A percentile compares a stretch with the other conserved stretches of the same genome.
These are phyloP conservation scores for Kernera saxatilis DNA, from an alignment of 345 rosid species.

Conservation along the genomic window DNA sequence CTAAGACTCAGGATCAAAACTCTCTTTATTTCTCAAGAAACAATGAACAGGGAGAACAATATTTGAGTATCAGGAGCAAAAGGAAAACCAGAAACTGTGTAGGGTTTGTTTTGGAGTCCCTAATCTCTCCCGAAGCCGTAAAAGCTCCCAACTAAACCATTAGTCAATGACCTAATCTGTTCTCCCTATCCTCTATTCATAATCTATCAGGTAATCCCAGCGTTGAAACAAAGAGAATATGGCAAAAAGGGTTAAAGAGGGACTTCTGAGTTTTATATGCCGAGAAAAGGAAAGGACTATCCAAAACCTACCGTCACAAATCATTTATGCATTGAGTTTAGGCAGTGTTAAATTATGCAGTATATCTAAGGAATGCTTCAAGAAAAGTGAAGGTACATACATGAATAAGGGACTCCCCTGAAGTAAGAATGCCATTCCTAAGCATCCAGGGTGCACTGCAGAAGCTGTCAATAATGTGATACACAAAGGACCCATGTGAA, in stretches of 20 bases:
- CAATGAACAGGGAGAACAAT: not conserved
- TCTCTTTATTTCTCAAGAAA: not conserved
- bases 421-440: slow-evolving; percentile 62
- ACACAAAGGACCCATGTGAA: slow-evolving; percentile 17
- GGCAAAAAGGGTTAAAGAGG: not conserved
- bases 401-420: slow-evolving; percentile 82
- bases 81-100: not conserved
- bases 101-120: not conserved
- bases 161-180: not conserved
- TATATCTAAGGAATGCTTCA: not conserved
- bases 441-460: slow-evolving; percentile 93
- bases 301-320: not conserved
- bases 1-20: not conserved
- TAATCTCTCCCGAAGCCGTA: not conserved
- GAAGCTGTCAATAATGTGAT: slow-evolving; percentile 55
- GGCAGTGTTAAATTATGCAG: not conserved
- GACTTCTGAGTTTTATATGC: not conserved
- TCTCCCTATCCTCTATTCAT: not conserved
- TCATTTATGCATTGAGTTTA: not conserved
- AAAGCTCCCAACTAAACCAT: not conserved
- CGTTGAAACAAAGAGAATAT: not conserved
- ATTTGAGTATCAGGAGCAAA: not conserved
- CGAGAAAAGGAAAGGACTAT: not conserved
- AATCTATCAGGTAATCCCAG: slow-evolving; percentile 4
- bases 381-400: slow-evolving; percentile 43